Evolutionary conservation across 2,329 filamentous ascomycete genomes (phyloP).

Genomic region (Alternaria sp.): DNA sequence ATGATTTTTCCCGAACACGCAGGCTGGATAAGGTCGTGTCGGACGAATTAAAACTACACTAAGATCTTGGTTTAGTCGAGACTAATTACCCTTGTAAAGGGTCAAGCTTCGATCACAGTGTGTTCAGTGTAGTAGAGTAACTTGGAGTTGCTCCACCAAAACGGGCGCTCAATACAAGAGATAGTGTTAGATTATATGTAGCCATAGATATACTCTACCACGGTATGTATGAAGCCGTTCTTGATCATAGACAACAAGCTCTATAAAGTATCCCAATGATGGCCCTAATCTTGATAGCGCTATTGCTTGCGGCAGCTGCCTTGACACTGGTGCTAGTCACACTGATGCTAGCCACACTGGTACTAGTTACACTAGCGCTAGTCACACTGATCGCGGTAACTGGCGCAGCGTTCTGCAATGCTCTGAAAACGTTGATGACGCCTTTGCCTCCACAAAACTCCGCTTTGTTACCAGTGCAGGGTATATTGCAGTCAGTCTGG

Average conservation of each 20-base stretch:
- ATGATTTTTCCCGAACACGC: too few species aligned
- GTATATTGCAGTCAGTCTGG: conserved; percentile 21
- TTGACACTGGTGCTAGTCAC: background rate
- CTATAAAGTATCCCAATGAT: background rate
- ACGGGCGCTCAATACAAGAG: background rate
- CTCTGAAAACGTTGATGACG: conserved; percentile 22
- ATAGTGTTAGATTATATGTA: background rate
- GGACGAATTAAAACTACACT: rapidly evolving
- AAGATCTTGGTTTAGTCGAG: background rate
- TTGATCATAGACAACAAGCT: background rate
- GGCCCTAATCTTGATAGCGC: background rate
- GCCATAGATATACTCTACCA: background rate
- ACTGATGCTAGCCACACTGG: background rate
- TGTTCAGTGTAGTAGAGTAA: background rate
- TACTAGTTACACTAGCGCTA: too few species aligned
- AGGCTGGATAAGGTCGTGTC: too few species aligned
- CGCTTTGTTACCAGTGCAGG: conserved; percentile 24
- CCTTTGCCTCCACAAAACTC: conserved; percentile 22
- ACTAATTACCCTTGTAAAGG: background rate
- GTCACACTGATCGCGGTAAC: background rate
- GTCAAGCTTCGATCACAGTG: background rate
- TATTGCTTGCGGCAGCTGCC: conserved; percentile 4
- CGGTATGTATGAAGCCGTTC: background rate
- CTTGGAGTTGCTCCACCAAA: background rate
- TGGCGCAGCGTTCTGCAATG: conserved; percentile 8